phyloP scores from a whole-genome alignment of 2,329 filamentous ascomycete genomes.

The Neofusicoccum cordaticola region DNA sequence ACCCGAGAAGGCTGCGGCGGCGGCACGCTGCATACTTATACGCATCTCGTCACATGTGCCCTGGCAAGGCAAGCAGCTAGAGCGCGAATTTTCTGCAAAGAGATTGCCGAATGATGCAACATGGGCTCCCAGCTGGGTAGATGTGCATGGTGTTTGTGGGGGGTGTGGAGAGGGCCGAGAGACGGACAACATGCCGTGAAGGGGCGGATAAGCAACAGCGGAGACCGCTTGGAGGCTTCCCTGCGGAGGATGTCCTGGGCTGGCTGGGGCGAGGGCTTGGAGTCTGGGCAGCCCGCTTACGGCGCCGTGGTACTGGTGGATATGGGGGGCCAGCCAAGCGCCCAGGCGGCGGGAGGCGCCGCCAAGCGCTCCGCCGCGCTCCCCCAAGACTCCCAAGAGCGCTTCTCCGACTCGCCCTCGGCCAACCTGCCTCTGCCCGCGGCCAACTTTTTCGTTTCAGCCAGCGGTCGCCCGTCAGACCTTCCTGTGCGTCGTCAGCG shows the following conservation, averaged over 20 bases:
- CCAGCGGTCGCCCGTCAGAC: not conserved
- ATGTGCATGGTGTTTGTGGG: slow-evolving; percentile 9
- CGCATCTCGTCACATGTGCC: not conserved
- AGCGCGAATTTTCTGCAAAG: slow-evolving; percentile 5
- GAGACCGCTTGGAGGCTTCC: slow-evolving; percentile 2
- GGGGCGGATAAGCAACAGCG: slow-evolving; percentile 8
- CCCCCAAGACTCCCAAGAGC: not conserved
- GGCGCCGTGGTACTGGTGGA: not conserved
- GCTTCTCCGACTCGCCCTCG: slow-evolving; percentile 11
- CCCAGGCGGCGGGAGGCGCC: slow-evolving; percentile 3
- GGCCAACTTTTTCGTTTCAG: not conserved
- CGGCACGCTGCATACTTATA: not conserved
- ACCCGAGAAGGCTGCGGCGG: not conserved
- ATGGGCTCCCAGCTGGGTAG: not conserved
- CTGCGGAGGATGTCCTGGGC: slow-evolving; percentile 11
- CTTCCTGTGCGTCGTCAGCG: not conserved
- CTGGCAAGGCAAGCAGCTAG: slow-evolving; percentile 1
- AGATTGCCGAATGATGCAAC: slow-evolving; percentile 8
- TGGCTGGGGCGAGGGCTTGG: slow-evolving; percentile 5
- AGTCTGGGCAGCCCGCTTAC: not conserved
- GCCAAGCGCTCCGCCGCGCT: slow-evolving; percentile 13
- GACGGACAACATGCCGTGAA: slow-evolving; percentile 1
- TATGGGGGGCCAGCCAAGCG: not conserved
- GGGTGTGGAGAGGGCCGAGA: slow-evolving; percentile 8
- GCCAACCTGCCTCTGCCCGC: not conserved